phyloP scores from a whole-genome alignment of 2,329 filamentous ascomycete genomes.

The Pseudogymnoascus sp. region DNA sequence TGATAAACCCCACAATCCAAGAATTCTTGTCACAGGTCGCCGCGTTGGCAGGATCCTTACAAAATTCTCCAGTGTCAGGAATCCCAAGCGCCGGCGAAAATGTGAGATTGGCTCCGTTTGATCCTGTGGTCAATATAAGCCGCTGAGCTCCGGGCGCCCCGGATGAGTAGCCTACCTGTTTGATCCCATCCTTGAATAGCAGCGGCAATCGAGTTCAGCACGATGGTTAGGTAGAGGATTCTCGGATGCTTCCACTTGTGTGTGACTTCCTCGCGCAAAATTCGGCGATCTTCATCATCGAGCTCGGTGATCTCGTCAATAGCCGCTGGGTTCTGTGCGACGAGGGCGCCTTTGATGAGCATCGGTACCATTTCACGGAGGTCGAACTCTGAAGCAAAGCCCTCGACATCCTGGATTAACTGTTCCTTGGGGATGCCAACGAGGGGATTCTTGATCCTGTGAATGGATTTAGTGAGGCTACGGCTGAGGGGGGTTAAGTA shows the following conservation, averaged over 20 bases:
- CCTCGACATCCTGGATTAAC: constrained; percentile 48
- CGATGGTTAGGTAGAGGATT: constrained; percentile 59
- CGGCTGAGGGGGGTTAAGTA: not conserved
- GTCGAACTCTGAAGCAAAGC: constrained; percentile 52
- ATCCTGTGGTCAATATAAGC: constrained; percentile 41
- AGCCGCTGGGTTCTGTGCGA: constrained; percentile 31
- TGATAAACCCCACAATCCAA: constrained; percentile 55
- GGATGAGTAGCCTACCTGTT: constrained; percentile 40
- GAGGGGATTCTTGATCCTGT: constrained; percentile 50
- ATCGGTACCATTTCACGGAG: constrained; percentile 36
- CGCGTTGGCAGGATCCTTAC: constrained; percentile 5
- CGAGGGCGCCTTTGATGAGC: constrained; percentile 30
- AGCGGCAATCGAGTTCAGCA: constrained; percentile 60
- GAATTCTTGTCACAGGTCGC: constrained; percentile 16
- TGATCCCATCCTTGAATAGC: constrained; percentile 44
- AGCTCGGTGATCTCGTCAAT: constrained; percentile 22
- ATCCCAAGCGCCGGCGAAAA: constrained; percentile 34
- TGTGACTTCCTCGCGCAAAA: constrained; percentile 46
- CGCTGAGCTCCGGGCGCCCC: constrained; percentile 41
- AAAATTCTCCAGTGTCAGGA: constrained; percentile 17
- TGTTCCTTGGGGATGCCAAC: constrained; percentile 44
- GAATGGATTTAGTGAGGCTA: not conserved
- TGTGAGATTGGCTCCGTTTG: constrained; percentile 38
- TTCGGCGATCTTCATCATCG: constrained; percentile 27
- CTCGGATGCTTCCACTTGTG: constrained; percentile 62